Evolutionary conservation across 2,329 filamentous ascomycete genomes (phyloP), one percentile per base, ranked within the genome.

Genomic region (Ophiostoma montium): DNA sequence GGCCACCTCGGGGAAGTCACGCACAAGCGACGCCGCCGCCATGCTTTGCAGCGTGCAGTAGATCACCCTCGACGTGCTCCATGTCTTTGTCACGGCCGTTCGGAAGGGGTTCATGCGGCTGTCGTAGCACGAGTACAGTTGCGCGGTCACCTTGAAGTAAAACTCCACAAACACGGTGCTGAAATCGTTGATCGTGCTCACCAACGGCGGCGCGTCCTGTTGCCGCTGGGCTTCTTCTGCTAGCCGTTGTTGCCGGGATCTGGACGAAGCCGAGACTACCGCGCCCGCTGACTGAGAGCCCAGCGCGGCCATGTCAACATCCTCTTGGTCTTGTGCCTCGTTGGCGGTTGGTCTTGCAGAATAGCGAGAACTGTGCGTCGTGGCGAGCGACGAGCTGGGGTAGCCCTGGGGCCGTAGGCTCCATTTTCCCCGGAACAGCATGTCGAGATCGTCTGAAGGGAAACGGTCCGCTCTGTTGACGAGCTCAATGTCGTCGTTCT

Each of bases 21-120:
- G 72, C 4, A 73, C 67, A 1, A 77, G 63, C 9, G 72, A 72
- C 3, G 72, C 73, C 6, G 74, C 72, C 1, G 74, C 71, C 74
- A 77, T 78, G 54, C 73, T 76, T 54, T 76, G 73, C 52, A 77
- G 71, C 0, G 72, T 71, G 44, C 70, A 72, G 56, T 70, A 72
- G 54, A 76, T 71, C 3, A 72, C 70, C 27, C 70, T 59, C 1
- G 71, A 74, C 21, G 68, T 69, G 35, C 32, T 42, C 54, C 54
- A 56, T 18, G 32, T 38, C 8, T 46, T 44, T 68, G 65, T 65
- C 67, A 76, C 10, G 70, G 65, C 23, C 67, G 70, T 23, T 65
- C 74, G 65, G 57, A 76, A 77, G 2, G 74, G 74, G 55, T 78
- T 78, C 56, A 75, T 65, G 35, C 67, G 63, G 33, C 72, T 75